phyloP scores from a whole-genome alignment of 2,329 filamentous ascomycete genomes.

The Aspergillus eucalypticola region DNA sequence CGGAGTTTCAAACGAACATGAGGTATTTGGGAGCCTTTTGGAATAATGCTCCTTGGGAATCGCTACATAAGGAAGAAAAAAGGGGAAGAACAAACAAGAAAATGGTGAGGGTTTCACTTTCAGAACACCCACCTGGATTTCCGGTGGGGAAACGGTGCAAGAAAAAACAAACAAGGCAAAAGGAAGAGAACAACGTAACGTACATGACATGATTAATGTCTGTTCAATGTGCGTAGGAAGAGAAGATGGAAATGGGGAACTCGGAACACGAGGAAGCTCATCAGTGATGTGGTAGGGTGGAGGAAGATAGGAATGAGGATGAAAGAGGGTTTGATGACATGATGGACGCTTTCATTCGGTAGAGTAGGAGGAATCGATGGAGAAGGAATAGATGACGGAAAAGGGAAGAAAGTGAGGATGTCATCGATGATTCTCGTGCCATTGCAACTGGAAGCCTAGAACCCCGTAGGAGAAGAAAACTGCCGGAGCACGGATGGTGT shows the following conservation, averaged over 20 bases:
- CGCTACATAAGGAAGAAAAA: constrained; percentile 32
- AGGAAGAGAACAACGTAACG: background rate
- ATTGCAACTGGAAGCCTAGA: constrained; percentile 31
- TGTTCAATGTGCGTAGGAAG: background rate
- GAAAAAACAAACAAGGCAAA: background rate
- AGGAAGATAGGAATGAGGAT: constrained; percentile 12
- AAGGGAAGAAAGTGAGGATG: constrained; percentile 5
- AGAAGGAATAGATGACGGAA: no score
- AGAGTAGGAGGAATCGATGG: no score
- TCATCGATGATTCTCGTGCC: constrained; percentile 14
- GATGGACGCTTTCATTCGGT: no score
- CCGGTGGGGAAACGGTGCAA: background rate
- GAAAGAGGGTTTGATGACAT: constrained; percentile 18
- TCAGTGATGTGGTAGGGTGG: constrained; percentile 18
- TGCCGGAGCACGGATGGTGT: constrained; percentile 37
- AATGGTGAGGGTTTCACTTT: background rate
- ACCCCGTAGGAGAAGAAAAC: constrained; percentile 40
- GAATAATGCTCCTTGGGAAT: constrained; percentile 34
- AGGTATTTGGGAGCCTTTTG: constrained; percentile 4
- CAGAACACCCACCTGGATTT: background rate
- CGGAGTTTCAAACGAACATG: constrained; percentile 14
- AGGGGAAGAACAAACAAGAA: background rate
- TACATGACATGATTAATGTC: constrained; percentile 18
- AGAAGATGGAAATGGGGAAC: background rate
- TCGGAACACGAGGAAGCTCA: background rate